Evolutionary conservation across 1,284 basidiomycete genomes (phyloP), one percentile per base, ranked within the genome.

Genomic region (Apiotrichum montevideense): DNA sequence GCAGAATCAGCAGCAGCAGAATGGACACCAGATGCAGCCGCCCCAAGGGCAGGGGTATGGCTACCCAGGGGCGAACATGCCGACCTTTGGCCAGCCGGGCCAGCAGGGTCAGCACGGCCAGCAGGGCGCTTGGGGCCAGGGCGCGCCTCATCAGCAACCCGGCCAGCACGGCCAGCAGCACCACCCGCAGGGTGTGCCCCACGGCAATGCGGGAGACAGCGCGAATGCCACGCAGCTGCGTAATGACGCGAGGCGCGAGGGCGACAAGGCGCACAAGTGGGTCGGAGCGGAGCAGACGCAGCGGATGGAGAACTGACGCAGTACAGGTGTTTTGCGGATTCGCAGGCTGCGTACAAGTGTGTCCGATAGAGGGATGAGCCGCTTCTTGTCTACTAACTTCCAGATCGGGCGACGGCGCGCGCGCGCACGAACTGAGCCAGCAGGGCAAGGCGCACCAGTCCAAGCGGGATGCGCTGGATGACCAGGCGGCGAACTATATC

Each of bases 401-500:
- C 47, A 73, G 70, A 57, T 71, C 80, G 1, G 84, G 88, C 2
- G 85, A 98, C 66, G 86, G 90, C 13, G 88, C 83, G 0, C 76
- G 78, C 29, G 94, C 94, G 10, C 94, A 97, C 77, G 80, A 87
- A 61, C 80, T 97, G 37, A 90, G 87, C 9, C 83, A 86, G 62
- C 72, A 93, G 75, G 95, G 92, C 7, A 90, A 94, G 74, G 77
- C 79, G 51, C 89, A 95, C 74, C 85, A 93, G 76, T 70, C 77
- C 11, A 82, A 84, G 68, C 93, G 93, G 87, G 86, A 90, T 63
- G 75, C 82, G 49, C 76, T 94, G 63, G 94, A 98, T 74, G 81
- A 82, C 61, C 79, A 96, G 75, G 96, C 95, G 1, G 85, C 86
- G 56, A 83, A 87, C 52, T 95, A 90, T 89, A 96, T 98, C 64